Conservation (phyloP, 2,329 filamentous ascomycete genomes). For the Xylariales sp. region DNA sequence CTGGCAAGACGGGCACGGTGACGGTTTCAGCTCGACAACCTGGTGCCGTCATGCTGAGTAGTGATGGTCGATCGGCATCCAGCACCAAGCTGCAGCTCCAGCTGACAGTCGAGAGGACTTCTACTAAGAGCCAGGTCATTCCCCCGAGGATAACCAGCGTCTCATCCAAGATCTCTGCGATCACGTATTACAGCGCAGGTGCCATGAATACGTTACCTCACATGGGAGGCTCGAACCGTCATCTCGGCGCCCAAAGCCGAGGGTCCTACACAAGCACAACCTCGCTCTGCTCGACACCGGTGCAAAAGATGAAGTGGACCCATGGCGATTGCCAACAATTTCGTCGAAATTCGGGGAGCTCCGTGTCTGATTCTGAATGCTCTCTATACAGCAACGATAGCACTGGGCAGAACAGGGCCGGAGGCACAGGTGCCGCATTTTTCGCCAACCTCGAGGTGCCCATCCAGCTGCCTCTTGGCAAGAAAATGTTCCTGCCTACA, state of each 20-base stretch:
- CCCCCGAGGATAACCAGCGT: slow-evolving; percentile 46
- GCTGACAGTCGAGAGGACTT: slow-evolving; percentile 42
- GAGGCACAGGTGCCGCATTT: slow-evolving; percentile 31
- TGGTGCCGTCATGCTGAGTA: slow-evolving; percentile 42
- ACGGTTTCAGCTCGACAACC: slow-evolving; percentile 42
- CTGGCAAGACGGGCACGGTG: slow-evolving; percentile 45
- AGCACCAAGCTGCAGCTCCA: slow-evolving; percentile 38
- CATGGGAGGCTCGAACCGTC: slow-evolving; percentile 37
- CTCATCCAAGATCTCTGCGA: slow-evolving; percentile 45
- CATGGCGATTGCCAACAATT: slow-evolving; percentile 25
- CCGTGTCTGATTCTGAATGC: slow-evolving; percentile 29
- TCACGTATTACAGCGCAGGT: slow-evolving; percentile 47
- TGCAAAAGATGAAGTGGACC: slow-evolving; percentile 36
- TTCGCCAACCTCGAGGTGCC: slow-evolving; percentile 41
- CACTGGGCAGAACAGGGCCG: slow-evolving; percentile 5
- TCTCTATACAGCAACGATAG: slow-evolving; percentile 3
- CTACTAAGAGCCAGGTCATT: slow-evolving; percentile 32
- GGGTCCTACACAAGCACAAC: slow-evolving; percentile 43
- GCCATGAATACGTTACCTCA: slow-evolving; percentile 45
- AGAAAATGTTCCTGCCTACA: slow-evolving; percentile 49
- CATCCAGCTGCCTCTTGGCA: slow-evolving; percentile 39
- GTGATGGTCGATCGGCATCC: slow-evolving; percentile 40
- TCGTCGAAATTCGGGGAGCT: slow-evolving; percentile 52
- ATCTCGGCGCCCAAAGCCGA: slow-evolving; percentile 33
- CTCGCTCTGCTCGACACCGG: slow-evolving; percentile 30